Evolutionary conservation across 805 yeast genomes (phyloP).

Genomic region (Ogataea pini): DNA sequence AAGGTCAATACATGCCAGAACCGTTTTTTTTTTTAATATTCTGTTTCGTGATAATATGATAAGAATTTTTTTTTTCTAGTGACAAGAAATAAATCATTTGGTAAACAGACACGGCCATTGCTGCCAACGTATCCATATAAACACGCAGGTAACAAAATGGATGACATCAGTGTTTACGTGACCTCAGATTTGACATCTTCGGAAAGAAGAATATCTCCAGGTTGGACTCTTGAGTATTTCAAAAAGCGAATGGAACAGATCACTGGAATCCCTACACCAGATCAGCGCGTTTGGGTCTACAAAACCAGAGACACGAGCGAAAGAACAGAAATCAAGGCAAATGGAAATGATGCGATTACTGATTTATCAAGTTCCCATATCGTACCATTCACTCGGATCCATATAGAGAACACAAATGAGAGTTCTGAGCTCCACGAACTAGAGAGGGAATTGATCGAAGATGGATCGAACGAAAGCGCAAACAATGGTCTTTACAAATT

Average conservation of each 20-base stretch:
- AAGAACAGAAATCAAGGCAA: slow-evolving; percentile 28
- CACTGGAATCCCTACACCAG: slow-evolving; percentile 69
- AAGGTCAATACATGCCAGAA: background rate
- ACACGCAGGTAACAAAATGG: slow-evolving; percentile 3
- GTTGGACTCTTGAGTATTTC: slow-evolving; percentile 59
- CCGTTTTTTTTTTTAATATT: background rate
- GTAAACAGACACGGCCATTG: background rate
- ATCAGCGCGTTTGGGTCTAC: slow-evolving; percentile 53
- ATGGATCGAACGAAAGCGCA: slow-evolving; percentile 26
- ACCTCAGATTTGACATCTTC: slow-evolving; percentile 70
- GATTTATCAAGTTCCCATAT: slow-evolving; percentile 34
- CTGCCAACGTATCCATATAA: background rate
- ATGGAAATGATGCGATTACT: slow-evolving; percentile 18
- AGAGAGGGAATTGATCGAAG: slow-evolving; percentile 23
- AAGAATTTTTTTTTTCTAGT: background rate
- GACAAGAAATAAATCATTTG: background rate
- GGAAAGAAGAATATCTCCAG: slow-evolving; percentile 62
- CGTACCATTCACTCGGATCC: slow-evolving; percentile 47
- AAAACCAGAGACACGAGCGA: slow-evolving; percentile 41
- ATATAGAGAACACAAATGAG: slow-evolving; percentile 57
- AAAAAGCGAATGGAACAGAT: slow-evolving; percentile 59
- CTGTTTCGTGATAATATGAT: slow-evolving; percentile 5
- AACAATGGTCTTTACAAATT: slow-evolving; percentile 46
- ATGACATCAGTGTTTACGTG: slow-evolving; percentile 42
- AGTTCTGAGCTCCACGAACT: slow-evolving; percentile 45